These are phyloP conservation scores for Fusarium mexicanum DNA, from an alignment of 2,329 filamentous ascomycete species.

Conservation along the genomic window DNA sequence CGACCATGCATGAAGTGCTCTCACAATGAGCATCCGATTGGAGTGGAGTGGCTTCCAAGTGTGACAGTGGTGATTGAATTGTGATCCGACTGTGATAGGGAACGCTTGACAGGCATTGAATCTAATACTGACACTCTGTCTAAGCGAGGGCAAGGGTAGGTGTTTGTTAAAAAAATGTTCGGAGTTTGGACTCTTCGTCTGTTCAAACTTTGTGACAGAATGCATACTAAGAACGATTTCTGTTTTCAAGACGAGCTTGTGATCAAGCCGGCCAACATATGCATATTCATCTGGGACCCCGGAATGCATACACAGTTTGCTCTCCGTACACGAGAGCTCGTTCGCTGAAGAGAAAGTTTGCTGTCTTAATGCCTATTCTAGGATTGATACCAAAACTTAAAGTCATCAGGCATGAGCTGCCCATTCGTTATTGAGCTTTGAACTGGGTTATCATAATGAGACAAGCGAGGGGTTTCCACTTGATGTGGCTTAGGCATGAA, in stretches of 20 bases:
- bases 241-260: background rate
- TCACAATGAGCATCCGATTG: background rate
- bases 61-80: slow-evolving; percentile 14
- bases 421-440: slow-evolving; percentile 4
- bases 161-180: background rate
- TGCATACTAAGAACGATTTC: background rate
- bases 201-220: slow-evolving; percentile 1
- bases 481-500: background rate
- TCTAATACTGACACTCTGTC: background rate
- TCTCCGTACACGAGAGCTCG: too few species aligned
- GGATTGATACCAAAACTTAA: background rate
- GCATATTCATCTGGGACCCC: background rate
- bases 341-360: background rate
- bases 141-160: slow-evolving; percentile 5
- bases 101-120: slow-evolving; percentile 11
- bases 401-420: background rate
- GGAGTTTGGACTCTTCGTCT: background rate
- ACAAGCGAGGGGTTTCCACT: slow-evolving; percentile 8
- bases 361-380: background rate
- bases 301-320: background rate
- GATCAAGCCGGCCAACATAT: background rate
- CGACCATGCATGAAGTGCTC: background rate
- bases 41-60: background rate
- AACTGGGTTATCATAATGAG: background rate
- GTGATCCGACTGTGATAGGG: slow-evolving; percentile 13